phyloP scores from a whole-genome alignment of 345 rosid species.

The Punica granatum region DNA sequence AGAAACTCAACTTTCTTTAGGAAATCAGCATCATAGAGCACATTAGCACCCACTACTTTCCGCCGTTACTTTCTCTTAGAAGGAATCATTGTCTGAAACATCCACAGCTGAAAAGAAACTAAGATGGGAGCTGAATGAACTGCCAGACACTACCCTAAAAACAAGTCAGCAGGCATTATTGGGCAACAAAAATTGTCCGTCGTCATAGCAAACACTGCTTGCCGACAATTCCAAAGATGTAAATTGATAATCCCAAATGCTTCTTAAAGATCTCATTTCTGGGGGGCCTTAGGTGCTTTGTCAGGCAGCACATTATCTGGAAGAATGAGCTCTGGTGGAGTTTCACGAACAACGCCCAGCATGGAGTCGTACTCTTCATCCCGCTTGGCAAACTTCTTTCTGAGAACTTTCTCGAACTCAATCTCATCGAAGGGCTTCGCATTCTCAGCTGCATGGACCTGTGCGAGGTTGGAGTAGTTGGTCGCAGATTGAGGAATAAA shows the following conservation, averaged over 20 bases:
- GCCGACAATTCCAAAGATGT: not conserved
- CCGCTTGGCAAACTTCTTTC: slow-evolving; percentile 56
- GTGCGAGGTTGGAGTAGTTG: slow-evolving; percentile 64
- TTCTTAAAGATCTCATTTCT: not conserved
- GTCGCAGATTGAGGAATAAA: slow-evolving; percentile 65
- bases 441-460: slow-evolving; percentile 80
- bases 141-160: not conserved
- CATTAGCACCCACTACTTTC: no score
- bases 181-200: not conserved
- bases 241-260: not conserved
- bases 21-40: no score
- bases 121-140: not conserved
- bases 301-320: slow-evolving; percentile 28
- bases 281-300: slow-evolving; percentile 2
- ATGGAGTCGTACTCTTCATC: slow-evolving; percentile 74
- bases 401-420: slow-evolving; percentile 40
- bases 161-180: slow-evolving; percentile 4
- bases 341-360: slow-evolving; percentile 77
- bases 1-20: no score
- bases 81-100: not conserved
- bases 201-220: not conserved
- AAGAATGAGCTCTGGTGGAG: slow-evolving; percentile 54
- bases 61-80: not conserved
- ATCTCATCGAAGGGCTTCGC: slow-evolving; percentile 31
- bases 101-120: not conserved